Evolutionary conservation across 345 rosid species (phyloP).

Genomic region (Lumnitzera littorea): DNA sequence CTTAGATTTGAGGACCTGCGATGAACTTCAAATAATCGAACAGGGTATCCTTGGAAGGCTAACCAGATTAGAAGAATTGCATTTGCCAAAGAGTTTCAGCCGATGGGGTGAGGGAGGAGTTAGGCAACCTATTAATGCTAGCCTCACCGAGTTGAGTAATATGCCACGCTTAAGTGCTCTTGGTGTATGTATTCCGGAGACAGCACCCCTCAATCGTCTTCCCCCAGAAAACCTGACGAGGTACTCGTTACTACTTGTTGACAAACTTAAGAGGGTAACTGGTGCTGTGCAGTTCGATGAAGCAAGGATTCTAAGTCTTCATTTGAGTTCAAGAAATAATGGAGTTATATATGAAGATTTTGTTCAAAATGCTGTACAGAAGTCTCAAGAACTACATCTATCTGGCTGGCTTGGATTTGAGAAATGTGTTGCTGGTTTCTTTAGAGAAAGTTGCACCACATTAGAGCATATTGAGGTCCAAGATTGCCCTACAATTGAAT

Average conservation of each 20-base stretch:
- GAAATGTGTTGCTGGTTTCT: constrained; percentile 6
- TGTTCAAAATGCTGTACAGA: neutral
- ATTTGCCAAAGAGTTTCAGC: constrained; percentile 15
- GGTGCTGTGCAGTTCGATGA: neutral
- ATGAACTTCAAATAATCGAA: constrained; percentile 16
- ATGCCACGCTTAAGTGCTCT: constrained; percentile 10
- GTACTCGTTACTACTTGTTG: neutral
- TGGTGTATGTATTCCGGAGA: constrained; percentile 5
- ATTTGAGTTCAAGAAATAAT: neutral
- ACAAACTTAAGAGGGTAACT: too few species aligned
- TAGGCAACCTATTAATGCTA: constrained; percentile 1
- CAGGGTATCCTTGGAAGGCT: constrained; percentile 20
- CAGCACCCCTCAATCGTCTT: neutral
- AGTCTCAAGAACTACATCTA: constrained; percentile 3
- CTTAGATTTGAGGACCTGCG: constrained; percentile 19
- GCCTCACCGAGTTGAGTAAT: constrained; percentile 13
- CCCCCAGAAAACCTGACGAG: constrained; percentile 3
- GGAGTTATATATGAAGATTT: neutral
- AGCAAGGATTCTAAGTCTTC: constrained; percentile 11
- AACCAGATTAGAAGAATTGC: constrained; percentile 22
- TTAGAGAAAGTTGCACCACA: constrained; percentile 5
- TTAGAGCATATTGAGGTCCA: constrained; percentile 6
- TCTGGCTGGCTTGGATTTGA: neutral
- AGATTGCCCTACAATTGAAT: neutral
- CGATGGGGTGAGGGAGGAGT: constrained; percentile 19